Percentiles rank a stretch among this genome's conserved stretches.
phyloP scores from a whole-genome alignment of 2,329 filamentous ascomycete genomes.

The Botrytis fragariae region DNA sequence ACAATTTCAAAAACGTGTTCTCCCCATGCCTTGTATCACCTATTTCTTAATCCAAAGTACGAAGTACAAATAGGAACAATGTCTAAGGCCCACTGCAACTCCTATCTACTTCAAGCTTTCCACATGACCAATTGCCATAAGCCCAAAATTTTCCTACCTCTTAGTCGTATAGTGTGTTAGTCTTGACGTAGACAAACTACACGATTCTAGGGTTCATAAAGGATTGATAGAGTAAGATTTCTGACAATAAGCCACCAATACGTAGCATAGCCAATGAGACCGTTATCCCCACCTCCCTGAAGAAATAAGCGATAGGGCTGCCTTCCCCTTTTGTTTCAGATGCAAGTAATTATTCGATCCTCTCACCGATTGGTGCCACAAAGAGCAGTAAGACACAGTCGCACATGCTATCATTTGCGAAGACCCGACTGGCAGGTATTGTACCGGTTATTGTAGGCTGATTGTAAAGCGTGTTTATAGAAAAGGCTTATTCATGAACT shows the following conservation, averaged over 20 bases:
- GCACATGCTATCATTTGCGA: neutral
- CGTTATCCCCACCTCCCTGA: neutral
- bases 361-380: neutral
- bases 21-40: neutral
- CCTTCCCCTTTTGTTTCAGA: slow-evolving; percentile 2
- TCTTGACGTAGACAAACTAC: neutral
- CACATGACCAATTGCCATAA: neutral
- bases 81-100: too few species aligned
- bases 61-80: neutral
- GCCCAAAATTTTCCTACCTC: neutral
- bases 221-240: neutral
- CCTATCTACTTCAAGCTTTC: neutral
- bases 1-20: neutral
- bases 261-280: neutral
- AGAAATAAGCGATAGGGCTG: slow-evolving; percentile 14
- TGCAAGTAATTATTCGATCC: neutral
- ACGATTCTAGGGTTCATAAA: neutral
- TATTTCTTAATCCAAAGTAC: neutral
- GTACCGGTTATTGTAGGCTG: neutral
- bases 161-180: neutral
- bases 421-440: neutral
- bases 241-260: neutral
- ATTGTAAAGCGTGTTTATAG: neutral
- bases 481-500: neutral
- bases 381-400: neutral